These are phyloP conservation scores for Backusella macrospora DNA, from an alignment of 192 early-diverging fungal genomes.

Conservation along the genomic window DNA sequence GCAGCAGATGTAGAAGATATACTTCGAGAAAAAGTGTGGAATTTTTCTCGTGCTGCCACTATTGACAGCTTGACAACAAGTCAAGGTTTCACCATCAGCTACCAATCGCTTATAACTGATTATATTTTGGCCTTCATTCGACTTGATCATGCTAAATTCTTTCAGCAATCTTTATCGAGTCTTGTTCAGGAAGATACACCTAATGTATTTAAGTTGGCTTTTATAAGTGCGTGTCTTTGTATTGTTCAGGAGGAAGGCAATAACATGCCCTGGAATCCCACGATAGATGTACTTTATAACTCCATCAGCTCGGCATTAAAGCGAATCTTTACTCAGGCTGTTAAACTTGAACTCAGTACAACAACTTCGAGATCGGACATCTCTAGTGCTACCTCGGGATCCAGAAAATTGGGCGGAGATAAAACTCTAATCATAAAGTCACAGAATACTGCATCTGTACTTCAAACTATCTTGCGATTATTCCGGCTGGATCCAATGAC, in stretches of 20 bases:
- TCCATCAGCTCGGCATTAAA: slow-evolving; percentile 61
- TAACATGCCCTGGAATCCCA: slow-evolving; percentile 69
- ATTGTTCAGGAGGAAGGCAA: slow-evolving; percentile 60
- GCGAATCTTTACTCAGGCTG: slow-evolving; percentile 61
- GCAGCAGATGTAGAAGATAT: slow-evolving; percentile 73
- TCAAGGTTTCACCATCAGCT: slow-evolving; percentile 62
- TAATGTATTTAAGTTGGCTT: slow-evolving; percentile 71
- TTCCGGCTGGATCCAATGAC: slow-evolving; percentile 57
- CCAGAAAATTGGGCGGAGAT: slow-evolving; percentile 1
- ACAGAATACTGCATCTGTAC: slow-evolving; percentile 15
- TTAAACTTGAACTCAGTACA: slow-evolving; percentile 22
- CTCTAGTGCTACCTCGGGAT: slow-evolving; percentile 30
- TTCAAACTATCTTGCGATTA: slow-evolving; percentile 16
- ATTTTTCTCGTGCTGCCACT: slow-evolving; percentile 15
- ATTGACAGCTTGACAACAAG: neutral
- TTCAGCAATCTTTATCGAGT: slow-evolving; percentile 66
- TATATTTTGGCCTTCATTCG: slow-evolving; percentile 71
- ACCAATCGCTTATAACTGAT: slow-evolving; percentile 67
- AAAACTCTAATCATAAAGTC: neutral
- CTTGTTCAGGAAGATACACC: slow-evolving; percentile 68
- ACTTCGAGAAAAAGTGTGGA: slow-evolving; percentile 50
- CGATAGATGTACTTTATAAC: slow-evolving; percentile 51
- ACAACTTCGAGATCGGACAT: slow-evolving; percentile 57
- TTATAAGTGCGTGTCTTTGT: slow-evolving; percentile 72
- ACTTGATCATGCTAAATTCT: slow-evolving; percentile 64